Conservation (phyloP, 345 rosid genomes). For the Melaleuca quinquenervia region DNA sequence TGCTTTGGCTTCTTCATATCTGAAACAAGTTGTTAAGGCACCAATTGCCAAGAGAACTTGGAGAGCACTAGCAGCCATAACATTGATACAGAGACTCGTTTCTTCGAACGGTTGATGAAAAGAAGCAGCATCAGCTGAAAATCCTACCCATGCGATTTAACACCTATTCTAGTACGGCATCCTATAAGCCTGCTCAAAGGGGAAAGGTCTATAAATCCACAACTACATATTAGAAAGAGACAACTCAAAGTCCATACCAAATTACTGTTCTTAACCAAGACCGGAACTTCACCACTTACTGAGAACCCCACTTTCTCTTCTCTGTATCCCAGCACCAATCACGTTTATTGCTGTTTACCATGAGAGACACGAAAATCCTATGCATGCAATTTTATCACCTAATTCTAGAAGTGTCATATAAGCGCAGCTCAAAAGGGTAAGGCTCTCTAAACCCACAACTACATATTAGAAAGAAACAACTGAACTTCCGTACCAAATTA, state of each 20-base stretch:
- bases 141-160: neutral
- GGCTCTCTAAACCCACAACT: neutral
- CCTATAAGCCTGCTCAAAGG: neutral
- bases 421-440: neutral
- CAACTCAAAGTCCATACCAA: neutral
- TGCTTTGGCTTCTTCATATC: conserved; percentile 81
- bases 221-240: neutral
- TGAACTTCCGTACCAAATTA: neutral
- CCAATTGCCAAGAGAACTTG: neutral
- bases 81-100: neutral
- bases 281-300: neutral
- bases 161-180: neutral
- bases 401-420: neutral
- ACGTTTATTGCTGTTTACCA: too few species aligned
- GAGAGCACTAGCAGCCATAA: neutral
- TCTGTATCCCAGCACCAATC: neutral
- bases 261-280: neutral
- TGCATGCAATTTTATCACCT: neutral
- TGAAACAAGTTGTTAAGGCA: conserved; percentile 25
- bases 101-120: neutral
- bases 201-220: neutral
- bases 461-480: neutral
- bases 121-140: neutral
- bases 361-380: too few species aligned
- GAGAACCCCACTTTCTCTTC: neutral